A percentile compares a stretch with the other conserved stretches of the same genome.
Evolutionary conservation across 2,329 filamentous ascomycete species (phyloP).

Genomic region (Niveomyces coronatus): DNA sequence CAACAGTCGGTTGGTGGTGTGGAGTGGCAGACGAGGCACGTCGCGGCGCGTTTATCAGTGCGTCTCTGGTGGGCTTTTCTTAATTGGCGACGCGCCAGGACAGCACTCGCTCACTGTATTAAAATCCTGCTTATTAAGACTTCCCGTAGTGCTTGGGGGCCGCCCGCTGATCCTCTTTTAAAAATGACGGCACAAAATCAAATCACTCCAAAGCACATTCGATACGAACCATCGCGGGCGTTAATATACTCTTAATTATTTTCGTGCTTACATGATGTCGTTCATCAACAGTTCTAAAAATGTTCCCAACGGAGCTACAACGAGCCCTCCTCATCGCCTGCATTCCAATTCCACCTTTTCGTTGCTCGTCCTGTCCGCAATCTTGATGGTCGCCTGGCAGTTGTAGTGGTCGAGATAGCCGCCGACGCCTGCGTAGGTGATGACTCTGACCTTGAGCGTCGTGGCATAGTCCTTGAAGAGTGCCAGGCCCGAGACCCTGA

Average conservation of each 20-base stretch:
- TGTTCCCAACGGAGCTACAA: too few species aligned
- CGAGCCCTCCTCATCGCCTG: neutral
- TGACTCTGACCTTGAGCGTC: slow-evolving; percentile 3
- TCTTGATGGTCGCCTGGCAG: slow-evolving; percentile 5
- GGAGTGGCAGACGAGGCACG: slow-evolving; percentile 1
- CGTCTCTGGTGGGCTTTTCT: slow-evolving; percentile 5
- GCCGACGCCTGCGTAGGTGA: slow-evolving; percentile 5
- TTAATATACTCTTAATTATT: too few species aligned
- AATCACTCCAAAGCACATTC: too few species aligned
- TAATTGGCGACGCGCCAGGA: slow-evolving; percentile 5
- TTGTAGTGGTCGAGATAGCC: slow-evolving; percentile 4
- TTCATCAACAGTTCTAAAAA: too few species aligned
- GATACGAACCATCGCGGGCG: too few species aligned
- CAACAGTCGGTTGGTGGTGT: neutral
- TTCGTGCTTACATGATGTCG: too few species aligned
- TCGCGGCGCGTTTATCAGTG: neutral
- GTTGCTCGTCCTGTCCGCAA: slow-evolving; percentile 5
- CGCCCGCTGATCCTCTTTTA: neutral
- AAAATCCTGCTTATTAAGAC: neutral
- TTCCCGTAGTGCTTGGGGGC: neutral
- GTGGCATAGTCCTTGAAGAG: neutral
- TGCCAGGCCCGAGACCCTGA: slow-evolving; percentile 1
- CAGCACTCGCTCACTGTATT: too few species aligned
- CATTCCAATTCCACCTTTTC: slow-evolving; percentile 5
- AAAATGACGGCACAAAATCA: neutral